Evolutionary conservation across 148 eudicot species (phyloP), one percentile per base, ranked within the genome.

Genomic region (Limonium bicolor): DNA sequence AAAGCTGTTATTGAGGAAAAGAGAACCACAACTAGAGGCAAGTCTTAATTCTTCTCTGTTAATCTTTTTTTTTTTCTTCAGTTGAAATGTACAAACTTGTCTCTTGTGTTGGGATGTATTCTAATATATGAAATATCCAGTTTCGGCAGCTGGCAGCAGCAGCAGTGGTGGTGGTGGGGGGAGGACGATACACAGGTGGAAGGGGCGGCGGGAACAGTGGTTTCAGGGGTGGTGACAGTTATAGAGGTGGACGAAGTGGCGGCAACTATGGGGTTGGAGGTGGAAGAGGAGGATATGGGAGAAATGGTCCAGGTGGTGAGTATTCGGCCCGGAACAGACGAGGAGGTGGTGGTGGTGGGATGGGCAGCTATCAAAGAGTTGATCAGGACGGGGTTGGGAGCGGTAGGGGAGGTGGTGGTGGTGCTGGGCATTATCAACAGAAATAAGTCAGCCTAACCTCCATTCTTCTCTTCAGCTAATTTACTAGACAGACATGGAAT

Each of bases 1-100:
- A 55, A 66, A 50, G 66, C 70, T 23, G 66, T 51, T 6, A 55
- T 82, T 10, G 82, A 82, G 55, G 74, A 66, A 36, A 82, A 82
- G 66, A 77, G 67, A 49, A 64, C 82, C n/a, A 66, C 75, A n/a
- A 55, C 72, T 35, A 68, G 86, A 74, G 93, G 93, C 38, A 71
- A 60, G 60, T 59, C 20, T 2, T 29, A 4, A 1, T 1, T 51
- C 5, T 27, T 7, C 6, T 13, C 8, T 1, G 3, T 8, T 16
- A 10, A 11, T 9, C 38, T 10, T 27, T 11, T 17, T 41, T 19
- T 20, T 12, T 4, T 12, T 35, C 35, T 9, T 3, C 15, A 17
- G 10, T 34, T 23, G 13, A 36, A 18, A 41, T 12, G 4, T 20
- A 6, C 28, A 27, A 48, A 36, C 13, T 16, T 28, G 25, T 27